Percentiles rank a stretch among this genome's conserved stretches.
These are phyloP conservation scores for Biscogniauxia mediterranea DNA, from an alignment of 2,329 filamentous ascomycete genomes.

Conservation along the genomic window DNA sequence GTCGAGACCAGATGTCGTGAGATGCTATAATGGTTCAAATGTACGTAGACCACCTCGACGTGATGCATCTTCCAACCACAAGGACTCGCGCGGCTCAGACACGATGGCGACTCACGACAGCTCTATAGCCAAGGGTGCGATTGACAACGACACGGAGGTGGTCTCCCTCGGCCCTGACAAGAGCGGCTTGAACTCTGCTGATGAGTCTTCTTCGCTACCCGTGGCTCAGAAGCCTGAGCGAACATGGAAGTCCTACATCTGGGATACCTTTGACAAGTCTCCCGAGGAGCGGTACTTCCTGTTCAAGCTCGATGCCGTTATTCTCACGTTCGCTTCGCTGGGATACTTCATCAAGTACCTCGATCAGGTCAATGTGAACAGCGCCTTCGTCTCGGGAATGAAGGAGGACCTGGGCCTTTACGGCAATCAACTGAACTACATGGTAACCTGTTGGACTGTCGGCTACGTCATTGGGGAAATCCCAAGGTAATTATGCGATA, in stretches of 20 bases:
- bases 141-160: not conserved
- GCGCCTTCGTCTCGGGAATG: slow-evolving; percentile 47
- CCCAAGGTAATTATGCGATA: slow-evolving; percentile 24
- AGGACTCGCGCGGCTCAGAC: not conserved
- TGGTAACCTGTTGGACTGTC: slow-evolving; percentile 30
- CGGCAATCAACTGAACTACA: slow-evolving; percentile 40
- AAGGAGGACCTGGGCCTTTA: slow-evolving; percentile 40
- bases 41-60: not conserved
- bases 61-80: not conserved
- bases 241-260: slow-evolving; percentile 48
- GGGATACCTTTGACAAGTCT: slow-evolving; percentile 47
- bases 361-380: slow-evolving; percentile 37
- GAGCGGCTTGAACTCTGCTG: slow-evolving; percentile 13
- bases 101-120: not conserved
- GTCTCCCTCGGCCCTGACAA: slow-evolving; percentile 7
- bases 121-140: not conserved
- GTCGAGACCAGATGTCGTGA: not conserved
- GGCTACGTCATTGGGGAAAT: slow-evolving; percentile 34
- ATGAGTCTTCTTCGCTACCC: slow-evolving; percentile 6
- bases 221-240: slow-evolving; percentile 31
- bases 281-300: slow-evolving; percentile 40
- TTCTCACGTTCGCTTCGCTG: slow-evolving; percentile 40
- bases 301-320: slow-evolving; percentile 42
- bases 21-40: not conserved
- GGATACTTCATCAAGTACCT: slow-evolving; percentile 45